phyloP scores from a whole-genome alignment of 2,329 filamentous ascomycete species.

The Eutypella sp. region DNA sequence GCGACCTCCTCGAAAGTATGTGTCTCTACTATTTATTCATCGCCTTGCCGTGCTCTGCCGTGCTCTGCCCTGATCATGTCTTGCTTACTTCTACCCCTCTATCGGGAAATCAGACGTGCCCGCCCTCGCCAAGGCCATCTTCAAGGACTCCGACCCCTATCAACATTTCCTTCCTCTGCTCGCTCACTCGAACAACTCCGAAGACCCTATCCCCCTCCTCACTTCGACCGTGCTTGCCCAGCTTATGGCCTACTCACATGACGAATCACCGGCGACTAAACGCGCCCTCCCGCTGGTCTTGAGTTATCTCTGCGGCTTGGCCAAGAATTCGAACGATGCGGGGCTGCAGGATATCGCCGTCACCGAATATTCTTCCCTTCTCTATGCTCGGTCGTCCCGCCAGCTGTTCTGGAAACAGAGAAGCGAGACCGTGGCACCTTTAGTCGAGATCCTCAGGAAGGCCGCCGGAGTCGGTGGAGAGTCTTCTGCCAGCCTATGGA shows the following conservation, averaged over 20 bases:
- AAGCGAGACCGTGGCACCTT: conserved; percentile 74
- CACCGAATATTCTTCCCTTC: conserved; percentile 79
- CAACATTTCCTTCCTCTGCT: conserved; percentile 80
- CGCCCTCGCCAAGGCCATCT: conserved; percentile 68
- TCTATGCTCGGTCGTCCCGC: conserved; percentile 70
- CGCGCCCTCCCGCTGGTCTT: conserved; percentile 74
- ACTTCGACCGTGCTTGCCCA: conserved; percentile 81
- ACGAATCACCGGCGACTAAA: conserved; percentile 61
- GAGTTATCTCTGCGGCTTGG: conserved; percentile 77
- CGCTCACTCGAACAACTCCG: conserved; percentile 65
- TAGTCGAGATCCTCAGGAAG: conserved; percentile 76
- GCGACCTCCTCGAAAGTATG: conserved; percentile 81
- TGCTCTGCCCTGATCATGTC: too few species aligned
- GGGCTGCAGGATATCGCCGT: conserved; percentile 94
- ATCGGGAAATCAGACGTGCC: conserved; percentile 72
- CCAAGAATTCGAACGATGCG: conserved; percentile 73
- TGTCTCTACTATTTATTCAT: conserved; percentile 5
- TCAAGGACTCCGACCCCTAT: conserved; percentile 73
- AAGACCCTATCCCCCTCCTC: conserved; percentile 82
- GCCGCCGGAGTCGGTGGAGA: conserved; percentile 67
- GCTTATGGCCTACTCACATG: conserved; percentile 65
- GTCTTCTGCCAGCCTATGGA: conserved; percentile 58
- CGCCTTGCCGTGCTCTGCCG: too few species aligned
- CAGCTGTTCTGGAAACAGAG: conserved; percentile 88
- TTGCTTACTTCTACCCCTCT: conserved; percentile 5